A percentile compares a stretch with the other conserved stretches of the same genome.
phyloP scores from a whole-genome alignment of 2,329 filamentous ascomycete species.

The Penicillium sp. region DNA sequence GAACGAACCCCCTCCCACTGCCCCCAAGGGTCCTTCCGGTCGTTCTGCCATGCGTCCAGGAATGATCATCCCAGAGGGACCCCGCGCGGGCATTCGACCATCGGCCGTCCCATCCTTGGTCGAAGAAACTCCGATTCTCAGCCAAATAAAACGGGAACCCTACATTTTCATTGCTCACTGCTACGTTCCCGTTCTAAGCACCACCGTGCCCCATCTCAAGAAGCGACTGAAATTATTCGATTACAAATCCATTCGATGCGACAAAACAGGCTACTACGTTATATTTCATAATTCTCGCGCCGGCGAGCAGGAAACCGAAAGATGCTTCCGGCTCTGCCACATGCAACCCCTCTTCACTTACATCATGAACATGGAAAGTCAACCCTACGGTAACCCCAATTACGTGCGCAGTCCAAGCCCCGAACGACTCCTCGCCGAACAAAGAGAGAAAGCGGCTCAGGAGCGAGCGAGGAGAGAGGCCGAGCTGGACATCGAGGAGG shows the following conservation, averaged over 20 bases:
- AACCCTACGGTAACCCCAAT: constrained; percentile 60
- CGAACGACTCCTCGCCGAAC: constrained; percentile 40
- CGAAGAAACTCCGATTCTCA: constrained; percentile 61
- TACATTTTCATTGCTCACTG: constrained; percentile 86
- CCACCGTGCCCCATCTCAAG: constrained; percentile 83
- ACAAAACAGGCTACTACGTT: constrained; percentile 83
- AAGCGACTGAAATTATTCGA: constrained; percentile 78
- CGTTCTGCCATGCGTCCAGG: constrained; percentile 37
- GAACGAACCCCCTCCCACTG: constrained; percentile 68
- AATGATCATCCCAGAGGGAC: constrained; percentile 30
- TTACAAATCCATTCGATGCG: constrained; percentile 75
- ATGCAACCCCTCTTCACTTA: constrained; percentile 87
- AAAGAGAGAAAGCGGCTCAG: constrained; percentile 58
- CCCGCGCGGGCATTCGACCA: constrained; percentile 34
- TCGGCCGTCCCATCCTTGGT: constrained; percentile 46
- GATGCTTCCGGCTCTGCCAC: constrained; percentile 73
- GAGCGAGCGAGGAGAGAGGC: constrained; percentile 65
- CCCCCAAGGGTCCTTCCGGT: constrained; percentile 76
- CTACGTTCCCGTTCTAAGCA: constrained; percentile 77
- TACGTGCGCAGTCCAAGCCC: constrained; percentile 50
- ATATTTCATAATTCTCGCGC: constrained; percentile 73
- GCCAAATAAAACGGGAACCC: constrained; percentile 68
- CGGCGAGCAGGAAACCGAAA: constrained; percentile 73
- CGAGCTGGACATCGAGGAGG: constrained; percentile 77
- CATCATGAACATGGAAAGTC: constrained; percentile 82